Base-by-base conservation (phyloP, 768 basidiomycete genomes). In the Boletus rubroflammeus region DNA sequence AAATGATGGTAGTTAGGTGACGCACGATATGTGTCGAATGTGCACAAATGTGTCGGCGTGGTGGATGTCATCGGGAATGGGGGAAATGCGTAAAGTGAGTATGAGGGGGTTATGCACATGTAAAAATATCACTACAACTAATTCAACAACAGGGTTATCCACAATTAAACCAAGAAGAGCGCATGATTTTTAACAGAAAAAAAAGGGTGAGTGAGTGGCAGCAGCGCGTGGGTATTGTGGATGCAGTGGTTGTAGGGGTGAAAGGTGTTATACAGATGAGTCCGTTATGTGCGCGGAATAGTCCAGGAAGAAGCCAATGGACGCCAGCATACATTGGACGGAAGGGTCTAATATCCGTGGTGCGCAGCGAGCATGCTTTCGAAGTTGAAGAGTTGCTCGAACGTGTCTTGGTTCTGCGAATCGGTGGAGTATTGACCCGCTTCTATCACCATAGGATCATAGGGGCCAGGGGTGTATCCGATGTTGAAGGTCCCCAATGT, bases 301-400 rank as follows among this genome's bases (percentile, higher is more conserved):
- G 66, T 67, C 67, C 66, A 60, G 56, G 57, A 57, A 39, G 58
- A 49, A 52, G 67, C 65, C 70, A 67, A 68, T 66, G 65, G 56
- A 70, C 62, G 70, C 69, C 69, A 65, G 69, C 69, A 72, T 70
- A 49, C 69, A 70, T 70, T 70, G 70, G 69, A 57, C 38, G 34
- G 46, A 57, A 47, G 48, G 49, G 40, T 58, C 65, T 72, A 70
- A 56, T 67, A 70, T 51, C 68, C 70, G 54, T 70, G 65, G 51
- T 63, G 64, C 34, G 57, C 57, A 14, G 60, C 57, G 41, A 70
- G 70, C 73, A 73, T 72, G 59, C 61, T 62, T 3, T 72, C 73
- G 51, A 73, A 69, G 34, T 72, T 58, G 63, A 74, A 76, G 34
- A 75, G 54, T 48, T 68, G 68, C 58, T 71, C 66, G 54, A 72